These are phyloP conservation scores for Taiozyma sp. DNA, from an alignment of 1,139 yeast species.

Conservation along the genomic window DNA sequence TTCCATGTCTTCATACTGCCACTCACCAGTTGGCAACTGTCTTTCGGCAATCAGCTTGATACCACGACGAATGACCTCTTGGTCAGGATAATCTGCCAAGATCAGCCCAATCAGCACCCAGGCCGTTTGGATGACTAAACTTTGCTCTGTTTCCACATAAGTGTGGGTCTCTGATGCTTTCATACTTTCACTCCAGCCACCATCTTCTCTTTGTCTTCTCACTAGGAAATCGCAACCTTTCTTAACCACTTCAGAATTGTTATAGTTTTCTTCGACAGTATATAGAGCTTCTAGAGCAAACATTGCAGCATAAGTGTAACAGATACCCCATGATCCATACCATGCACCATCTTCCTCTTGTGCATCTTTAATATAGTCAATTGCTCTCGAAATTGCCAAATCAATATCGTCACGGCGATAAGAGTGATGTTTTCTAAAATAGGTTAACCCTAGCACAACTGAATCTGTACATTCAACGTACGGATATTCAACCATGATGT, in stretches of 20 bases:
- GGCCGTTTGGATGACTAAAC: conserved; percentile 84
- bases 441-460: conserved; percentile 80
- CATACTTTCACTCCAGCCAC: conserved; percentile 97
- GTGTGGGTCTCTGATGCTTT: conserved; percentile 76
- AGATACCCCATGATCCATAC: conserved; percentile 99
- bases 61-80: conserved; percentile 56
- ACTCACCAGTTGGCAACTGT: conserved; percentile 76
- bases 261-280: conserved; percentile 60
- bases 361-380: conserved; percentile 57
- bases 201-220: conserved; percentile 72
- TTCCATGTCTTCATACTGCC: conserved; percentile 80
- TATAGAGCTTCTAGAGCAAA: conserved; percentile 91
- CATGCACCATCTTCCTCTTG: conserved; percentile 88
- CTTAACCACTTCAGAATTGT: conserved; percentile 54
- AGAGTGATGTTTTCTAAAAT: conserved; percentile 59
- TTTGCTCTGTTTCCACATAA: conserved; percentile 59
- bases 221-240: conserved; percentile 84
- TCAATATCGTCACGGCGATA: conserved; percentile 65
- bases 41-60: conserved; percentile 57
- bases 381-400: conserved; percentile 65
- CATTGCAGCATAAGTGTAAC: conserved; percentile 96
- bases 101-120: conserved; percentile 88
- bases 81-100: conserved; percentile 75
- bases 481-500: conserved; percentile 97
- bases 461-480: conserved; percentile 98